Conservation (phyloP, 2,329 filamentous ascomycete species). For the Didymella glomerata region DNA sequence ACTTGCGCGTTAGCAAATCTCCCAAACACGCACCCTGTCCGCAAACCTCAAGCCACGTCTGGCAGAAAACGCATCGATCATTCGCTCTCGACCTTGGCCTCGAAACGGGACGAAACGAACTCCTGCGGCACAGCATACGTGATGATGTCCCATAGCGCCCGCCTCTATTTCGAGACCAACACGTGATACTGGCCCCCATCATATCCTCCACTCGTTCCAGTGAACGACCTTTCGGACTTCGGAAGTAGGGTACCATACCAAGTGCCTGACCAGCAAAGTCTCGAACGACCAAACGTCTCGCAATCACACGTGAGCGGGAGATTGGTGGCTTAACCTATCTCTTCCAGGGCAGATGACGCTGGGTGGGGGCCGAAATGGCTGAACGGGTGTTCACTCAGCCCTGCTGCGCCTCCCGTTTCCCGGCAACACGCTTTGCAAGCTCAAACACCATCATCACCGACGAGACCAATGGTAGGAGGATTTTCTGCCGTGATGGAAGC, state of each 20-base stretch:
- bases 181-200: conserved; percentile 9
- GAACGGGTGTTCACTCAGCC: conserved; percentile 23
- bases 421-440: background rate
- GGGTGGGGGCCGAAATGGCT: conserved; percentile 20
- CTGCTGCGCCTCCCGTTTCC: conserved; percentile 21
- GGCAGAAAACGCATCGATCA: conserved; percentile 30
- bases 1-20: background rate
- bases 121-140: conserved; percentile 30
- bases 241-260: background rate
- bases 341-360: background rate
- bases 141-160: conserved; percentile 28
- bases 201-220: background rate
- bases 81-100: conserved; percentile 16
- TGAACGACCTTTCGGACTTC: background rate
- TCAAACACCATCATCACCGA: background rate
- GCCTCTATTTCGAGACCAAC: conserved; percentile 12
- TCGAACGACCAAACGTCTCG: conserved; percentile 3
- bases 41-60: conserved; percentile 19
- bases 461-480: conserved; percentile 28
- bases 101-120: conserved; percentile 21
- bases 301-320: conserved; percentile 12
- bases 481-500: conserved; percentile 36
- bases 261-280: background rate
- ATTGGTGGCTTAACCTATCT: conserved; percentile 10
- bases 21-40: background rate